Conservation (phyloP, 257 asterid genomes). For the Solanum arcanum region DNA sequence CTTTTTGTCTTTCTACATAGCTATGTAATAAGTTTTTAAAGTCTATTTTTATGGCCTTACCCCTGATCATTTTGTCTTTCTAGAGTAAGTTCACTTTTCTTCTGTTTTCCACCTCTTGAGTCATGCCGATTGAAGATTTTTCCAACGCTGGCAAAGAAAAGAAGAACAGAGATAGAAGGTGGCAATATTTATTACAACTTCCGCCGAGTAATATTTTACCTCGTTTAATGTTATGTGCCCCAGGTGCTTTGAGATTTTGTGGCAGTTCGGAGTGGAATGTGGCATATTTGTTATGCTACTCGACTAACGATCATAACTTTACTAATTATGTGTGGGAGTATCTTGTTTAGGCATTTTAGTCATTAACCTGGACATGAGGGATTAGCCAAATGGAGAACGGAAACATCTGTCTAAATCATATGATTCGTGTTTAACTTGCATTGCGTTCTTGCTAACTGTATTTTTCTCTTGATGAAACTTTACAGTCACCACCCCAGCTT, state of each 20-base stretch:
- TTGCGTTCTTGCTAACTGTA: background rate
- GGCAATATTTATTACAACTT: background rate
- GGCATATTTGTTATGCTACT: background rate
- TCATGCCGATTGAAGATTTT: background rate
- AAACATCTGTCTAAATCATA: background rate
- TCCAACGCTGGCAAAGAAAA: background rate
- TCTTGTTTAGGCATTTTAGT: background rate
- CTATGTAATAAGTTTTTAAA: background rate
- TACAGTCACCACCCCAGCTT: slow-evolving; percentile 17
- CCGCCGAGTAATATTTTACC: background rate
- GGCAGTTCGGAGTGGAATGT: background rate
- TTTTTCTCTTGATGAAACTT: background rate
- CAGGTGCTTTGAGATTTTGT: background rate
- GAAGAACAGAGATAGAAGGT: background rate
- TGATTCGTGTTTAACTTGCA: background rate
- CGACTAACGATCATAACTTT: background rate
- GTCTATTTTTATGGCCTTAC: background rate
- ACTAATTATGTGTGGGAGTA: background rate
- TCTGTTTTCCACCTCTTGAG: background rate
- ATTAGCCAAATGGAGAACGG: background rate
- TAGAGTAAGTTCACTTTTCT: background rate
- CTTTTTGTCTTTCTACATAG: background rate
- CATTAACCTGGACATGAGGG: background rate
- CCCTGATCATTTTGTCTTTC: background rate
- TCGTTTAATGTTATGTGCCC: background rate